Base-by-base conservation (phyloP, 2,329 filamentous ascomycete genomes). In the Mollisiaceae sp. region DNA sequence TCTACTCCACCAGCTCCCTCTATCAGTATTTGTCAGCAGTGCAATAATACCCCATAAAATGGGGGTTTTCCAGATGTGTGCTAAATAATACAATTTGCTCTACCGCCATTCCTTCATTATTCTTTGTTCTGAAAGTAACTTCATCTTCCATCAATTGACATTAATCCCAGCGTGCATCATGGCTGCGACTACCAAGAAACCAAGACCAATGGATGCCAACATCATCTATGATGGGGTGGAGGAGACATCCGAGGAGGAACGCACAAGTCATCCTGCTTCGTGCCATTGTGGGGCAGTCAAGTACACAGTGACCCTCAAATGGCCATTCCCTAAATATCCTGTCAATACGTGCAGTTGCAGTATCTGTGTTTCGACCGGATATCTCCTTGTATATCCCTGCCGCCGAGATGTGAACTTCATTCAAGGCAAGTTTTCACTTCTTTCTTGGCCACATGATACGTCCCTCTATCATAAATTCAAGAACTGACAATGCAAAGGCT, bases 311-410 rank as follows among this genome's bases (percentile, higher is more conserved):
- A 76, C 78, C 2, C 63, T 87, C 14, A 85, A 87, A 47, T 85
- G 89, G 73, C 64, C 71, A 4, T 69, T 72, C 38, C 68, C 68
- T 2, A 82, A 90, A 67, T 86, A 85, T 71, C 75, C 81, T 6
- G 82, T 82, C 12, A 74, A 78, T 3, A 80, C 83, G 70, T 90
- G 89, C 77, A 88, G 87, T 76, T 91, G 90, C 78, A 90, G 87
- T 76, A 85, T 90, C 67, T 89, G 89, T 75, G 69, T 67, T 69
- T 82, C 80, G 68, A 84, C 83, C 70, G 81, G 77, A 18, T 80
- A 81, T 57, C 71, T 84, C n/a, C 80, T 76, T 63, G 60, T 77
- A 39, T 71, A 78, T 24, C 74, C 77, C 12, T 55, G 43, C 41
- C 64, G 66, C 4, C 22, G 43, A 20, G 68, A 72, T 60, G 56